Base-by-base conservation (phyloP, 2,329 filamentous ascomycete species). In the Xylaria sp. region DNA sequence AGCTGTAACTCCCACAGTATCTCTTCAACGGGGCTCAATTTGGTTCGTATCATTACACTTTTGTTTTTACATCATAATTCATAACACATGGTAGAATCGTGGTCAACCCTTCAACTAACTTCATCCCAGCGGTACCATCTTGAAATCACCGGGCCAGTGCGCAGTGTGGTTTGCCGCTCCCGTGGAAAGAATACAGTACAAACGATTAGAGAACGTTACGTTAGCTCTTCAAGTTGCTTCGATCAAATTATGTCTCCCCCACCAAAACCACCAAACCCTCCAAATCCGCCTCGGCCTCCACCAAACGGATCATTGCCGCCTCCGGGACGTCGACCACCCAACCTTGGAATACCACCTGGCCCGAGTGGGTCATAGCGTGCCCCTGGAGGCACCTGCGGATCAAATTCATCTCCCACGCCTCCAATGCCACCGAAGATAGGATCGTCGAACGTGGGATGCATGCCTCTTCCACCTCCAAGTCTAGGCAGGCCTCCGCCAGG, bases 381-480 rank as follows among this genome's bases (percentile, higher is more conserved):
- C 1, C 96, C 96, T 1, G 93, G 94, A 4, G 96, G 96, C 32
- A 89, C 90, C 77, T 90, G 91, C 1, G 91, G 89, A 76, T 94
- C 87, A 75, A 87, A 91, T 0, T 81, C 83, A 41, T 80, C 79
- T 10, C 82, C 80, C 1, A 83, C 85, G 7, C 82, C 82, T 10
- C 48, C 52, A 13, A 79, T 80, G 0, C 90, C 91, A 6, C 86
- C 86, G 77, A 97, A 97, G 56, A 97, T 80, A 7, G 93, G 93
- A 76, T 98, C 94, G 74, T 97, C 93, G 78, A 97, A 96, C 0
- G 94, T 97, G 0, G 96, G 96, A 80, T 97, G 93, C 96, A 99
- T 99, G 0, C 96, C 96, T 13, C 91, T 89, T 12, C 86, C 86
- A 23, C 89, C 87, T 15, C 88, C 87, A 0, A 84, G 83, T n/a